Evolutionary conservation across 441 rosid species (phyloP).

Genomic region (Populus hybrid): DNA sequence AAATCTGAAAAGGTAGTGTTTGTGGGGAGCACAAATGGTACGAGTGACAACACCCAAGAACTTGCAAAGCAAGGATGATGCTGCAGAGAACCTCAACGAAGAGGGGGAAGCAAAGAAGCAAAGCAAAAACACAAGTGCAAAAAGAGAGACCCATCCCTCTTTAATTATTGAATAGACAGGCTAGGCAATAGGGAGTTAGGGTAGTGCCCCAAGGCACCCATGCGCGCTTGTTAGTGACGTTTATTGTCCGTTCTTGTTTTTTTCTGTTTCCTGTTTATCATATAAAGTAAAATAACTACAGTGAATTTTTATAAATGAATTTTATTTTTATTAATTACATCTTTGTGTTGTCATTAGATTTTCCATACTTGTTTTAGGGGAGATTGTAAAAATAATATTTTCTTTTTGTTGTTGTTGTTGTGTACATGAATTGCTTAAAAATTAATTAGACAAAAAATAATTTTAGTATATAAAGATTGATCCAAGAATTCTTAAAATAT

Average conservation of each 20-base stretch:
- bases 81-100: background rate
- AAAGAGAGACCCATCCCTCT: background rate
- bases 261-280: background rate
- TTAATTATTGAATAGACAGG: conserved; percentile 25
- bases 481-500: no score
- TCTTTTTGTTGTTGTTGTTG: no score
- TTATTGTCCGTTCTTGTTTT: conserved; percentile 25
- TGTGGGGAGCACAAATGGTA: conserved; percentile 36
- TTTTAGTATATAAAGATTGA: no score
- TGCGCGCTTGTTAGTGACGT: conserved; percentile 26
- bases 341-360: background rate
- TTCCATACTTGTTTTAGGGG: no score
- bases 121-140: background rate
- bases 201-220: conserved; percentile 30
- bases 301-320: no score
- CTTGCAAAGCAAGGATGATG: background rate
- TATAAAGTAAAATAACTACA: background rate
- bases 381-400: no score
- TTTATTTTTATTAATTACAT: background rate
- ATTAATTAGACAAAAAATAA: no score
- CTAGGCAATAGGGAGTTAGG: conserved; percentile 26
- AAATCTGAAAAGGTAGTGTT: conserved; percentile 24
- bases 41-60: conserved; percentile 16
- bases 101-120: background rate
- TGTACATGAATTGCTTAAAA: no score